Conservation (phyloP, 163 green algal genomes). For the Chlorella variabilis region DNA sequence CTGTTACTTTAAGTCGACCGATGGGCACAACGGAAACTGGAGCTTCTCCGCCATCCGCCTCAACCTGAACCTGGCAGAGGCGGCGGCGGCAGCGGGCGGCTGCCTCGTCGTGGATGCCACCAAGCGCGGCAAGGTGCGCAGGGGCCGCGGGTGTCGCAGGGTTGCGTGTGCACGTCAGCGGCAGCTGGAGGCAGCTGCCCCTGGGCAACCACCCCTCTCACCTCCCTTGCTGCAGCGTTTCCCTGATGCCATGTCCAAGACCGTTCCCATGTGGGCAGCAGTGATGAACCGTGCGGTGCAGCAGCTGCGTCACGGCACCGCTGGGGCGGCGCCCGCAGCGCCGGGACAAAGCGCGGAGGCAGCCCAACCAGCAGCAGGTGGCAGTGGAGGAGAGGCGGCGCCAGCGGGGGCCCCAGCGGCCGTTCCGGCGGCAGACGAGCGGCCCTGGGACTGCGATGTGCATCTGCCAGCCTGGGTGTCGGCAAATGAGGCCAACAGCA, state of each 20-base stretch:
- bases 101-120: constrained; percentile 96
- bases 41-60: constrained; percentile 87
- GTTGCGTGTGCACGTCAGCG: constrained; percentile 69
- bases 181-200: too few species aligned
- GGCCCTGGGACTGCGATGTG: constrained; percentile 73
- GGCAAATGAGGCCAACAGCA: constrained; percentile 72
- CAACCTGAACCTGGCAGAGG: constrained; percentile 86
- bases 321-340: too few species aligned
- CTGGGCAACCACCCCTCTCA: too few species aligned
- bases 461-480: constrained; percentile 90
- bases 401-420: not conserved
- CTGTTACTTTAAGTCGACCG: constrained; percentile 97
- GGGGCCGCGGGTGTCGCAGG: too few species aligned
- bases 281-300: constrained; percentile 89
- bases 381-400: not conserved
- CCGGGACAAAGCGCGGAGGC: too few species aligned
- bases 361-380: not conserved
- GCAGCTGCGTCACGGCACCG: constrained; percentile 33
- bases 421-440: too few species aligned
- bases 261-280: constrained; percentile 92
- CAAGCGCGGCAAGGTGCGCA: constrained; percentile 79
- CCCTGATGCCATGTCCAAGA: constrained; percentile 90
- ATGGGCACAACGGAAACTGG: constrained; percentile 84
- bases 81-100: constrained; percentile 70
- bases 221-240: constrained; percentile 31